A percentile compares a stretch with the other conserved stretches of the same genome.
phyloP scores from a whole-genome alignment of 257 asterid species.

The Solanum chilense region DNA sequence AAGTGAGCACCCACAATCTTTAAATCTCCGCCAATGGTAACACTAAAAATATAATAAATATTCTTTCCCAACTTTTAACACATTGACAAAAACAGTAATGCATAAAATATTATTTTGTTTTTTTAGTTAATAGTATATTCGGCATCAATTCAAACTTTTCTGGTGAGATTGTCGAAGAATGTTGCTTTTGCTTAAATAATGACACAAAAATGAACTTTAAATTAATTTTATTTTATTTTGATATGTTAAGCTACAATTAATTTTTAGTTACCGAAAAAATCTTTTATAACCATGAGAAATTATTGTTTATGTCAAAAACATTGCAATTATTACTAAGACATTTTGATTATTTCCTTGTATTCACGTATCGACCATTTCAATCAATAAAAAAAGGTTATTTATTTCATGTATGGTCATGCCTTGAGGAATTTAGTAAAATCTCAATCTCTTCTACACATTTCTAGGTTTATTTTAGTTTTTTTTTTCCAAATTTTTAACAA shows the following conservation, averaged over 20 bases:
- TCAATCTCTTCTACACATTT: background rate
- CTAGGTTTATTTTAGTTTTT: background rate
- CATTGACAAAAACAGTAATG: background rate
- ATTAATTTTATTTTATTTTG: no score
- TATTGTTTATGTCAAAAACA: background rate
- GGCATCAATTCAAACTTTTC: background rate
- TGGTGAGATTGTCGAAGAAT: background rate
- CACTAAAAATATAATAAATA: no score
- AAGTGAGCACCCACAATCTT: no score
- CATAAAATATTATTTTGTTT: no score
- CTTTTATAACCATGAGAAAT: background rate
- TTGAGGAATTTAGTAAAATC: background rate
- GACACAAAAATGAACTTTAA: background rate
- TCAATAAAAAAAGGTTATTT: background rate
- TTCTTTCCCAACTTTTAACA: background rate
- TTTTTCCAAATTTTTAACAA: background rate
- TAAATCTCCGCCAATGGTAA: no score
- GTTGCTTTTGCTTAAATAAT: no score
- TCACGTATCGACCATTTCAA: background rate
- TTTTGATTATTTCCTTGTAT: background rate
- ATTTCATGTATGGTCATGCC: background rate
- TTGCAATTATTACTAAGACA: background rate
- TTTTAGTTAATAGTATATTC: background rate
- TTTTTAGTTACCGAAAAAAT: background rate
- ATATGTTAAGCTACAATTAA: no score